These are phyloP conservation scores for Phytophthora chlamydospora DNA, from an alignment of 352 stramenopile species.

Conservation along the genomic window DNA sequence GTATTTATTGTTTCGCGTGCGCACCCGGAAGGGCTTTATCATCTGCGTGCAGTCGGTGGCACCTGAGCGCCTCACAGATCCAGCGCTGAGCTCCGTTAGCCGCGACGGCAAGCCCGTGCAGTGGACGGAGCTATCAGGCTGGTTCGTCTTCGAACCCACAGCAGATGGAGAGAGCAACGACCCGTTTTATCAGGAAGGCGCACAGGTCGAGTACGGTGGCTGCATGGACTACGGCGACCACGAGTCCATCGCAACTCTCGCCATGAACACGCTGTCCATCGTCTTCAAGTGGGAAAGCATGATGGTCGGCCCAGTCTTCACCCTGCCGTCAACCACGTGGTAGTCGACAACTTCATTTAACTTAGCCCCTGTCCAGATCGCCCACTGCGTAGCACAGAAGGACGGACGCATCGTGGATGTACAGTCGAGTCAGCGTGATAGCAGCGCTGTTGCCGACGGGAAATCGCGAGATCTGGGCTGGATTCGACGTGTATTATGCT, in stretches of 20 bases:
- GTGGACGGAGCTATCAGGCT: slow-evolving; percentile 72
- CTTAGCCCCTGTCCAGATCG: slow-evolving; percentile 18
- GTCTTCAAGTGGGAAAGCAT: slow-evolving; percentile 70
- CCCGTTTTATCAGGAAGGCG: slow-evolving; percentile 44
- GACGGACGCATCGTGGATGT: slow-evolving; percentile 15
- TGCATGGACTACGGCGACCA: slow-evolving; percentile 65
- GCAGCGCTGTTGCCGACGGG: slow-evolving; percentile 6
- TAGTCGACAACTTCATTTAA: slow-evolving; percentile 26
- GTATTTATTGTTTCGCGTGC: slow-evolving; percentile 77
- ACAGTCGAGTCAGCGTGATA: slow-evolving; percentile 7
- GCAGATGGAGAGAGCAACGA: slow-evolving; percentile 3
- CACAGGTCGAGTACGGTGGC: slow-evolving; percentile 73
- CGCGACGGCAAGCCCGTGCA: slow-evolving; percentile 55
- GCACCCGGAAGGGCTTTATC: slow-evolving; percentile 64
- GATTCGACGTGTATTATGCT: slow-evolving; percentile 30
- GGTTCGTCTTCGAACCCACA: slow-evolving; percentile 71
- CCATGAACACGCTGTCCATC: slow-evolving; percentile 72
- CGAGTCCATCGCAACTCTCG: slow-evolving; percentile 49
- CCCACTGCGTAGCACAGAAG: slow-evolving; percentile 4
- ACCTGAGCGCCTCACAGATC: slow-evolving; percentile 38
- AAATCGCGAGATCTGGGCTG: slow-evolving; percentile 14
- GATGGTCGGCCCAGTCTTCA: slow-evolving; percentile 67
- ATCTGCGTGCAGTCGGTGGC: slow-evolving; percentile 68
- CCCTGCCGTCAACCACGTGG: slow-evolving; percentile 41
- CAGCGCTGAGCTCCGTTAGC: slow-evolving; percentile 24